These are phyloP conservation scores for Thecamonas trahens DNA, from an alignment of 78 protist genomes.

Conservation along the genomic window DNA sequence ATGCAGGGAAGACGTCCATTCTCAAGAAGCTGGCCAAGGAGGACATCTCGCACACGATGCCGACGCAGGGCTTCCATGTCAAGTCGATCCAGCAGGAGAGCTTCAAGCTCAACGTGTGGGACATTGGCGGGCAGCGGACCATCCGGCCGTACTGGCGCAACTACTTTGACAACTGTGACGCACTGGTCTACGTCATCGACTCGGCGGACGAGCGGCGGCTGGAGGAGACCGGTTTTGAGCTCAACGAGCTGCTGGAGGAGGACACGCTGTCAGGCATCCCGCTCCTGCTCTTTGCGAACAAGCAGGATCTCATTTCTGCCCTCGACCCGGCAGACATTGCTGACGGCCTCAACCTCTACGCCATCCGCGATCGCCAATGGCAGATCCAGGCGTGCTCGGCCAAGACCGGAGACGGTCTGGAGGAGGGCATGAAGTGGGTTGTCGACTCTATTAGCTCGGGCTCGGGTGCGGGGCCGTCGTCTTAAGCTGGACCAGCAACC, in stretches of 20 bases:
- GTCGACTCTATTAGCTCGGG: background rate
- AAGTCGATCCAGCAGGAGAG: conserved; percentile 47
- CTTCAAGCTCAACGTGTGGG: conserved; percentile 75
- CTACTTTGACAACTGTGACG: conserved; percentile 62
- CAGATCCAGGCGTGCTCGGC: conserved; percentile 68
- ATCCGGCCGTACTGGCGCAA: conserved; percentile 81
- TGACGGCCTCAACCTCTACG: conserved; percentile 14
- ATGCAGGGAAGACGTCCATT: conserved; percentile 47
- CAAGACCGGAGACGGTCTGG: conserved; percentile 55
- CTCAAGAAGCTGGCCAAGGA: conserved; percentile 25
- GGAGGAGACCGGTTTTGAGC: conserved; percentile 54
- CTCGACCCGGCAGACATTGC: background rate
- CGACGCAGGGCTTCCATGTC: conserved; percentile 85
- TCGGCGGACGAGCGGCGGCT: conserved; percentile 28
- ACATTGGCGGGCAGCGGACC: conserved; percentile 75
- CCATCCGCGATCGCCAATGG: conserved; percentile 46
- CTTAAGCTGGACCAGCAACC: too few species aligned
- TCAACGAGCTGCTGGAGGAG: conserved; percentile 11
- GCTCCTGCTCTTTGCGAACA: conserved; percentile 67
- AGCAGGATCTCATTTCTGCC: conserved; percentile 44
- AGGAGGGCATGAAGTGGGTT: conserved; percentile 59
- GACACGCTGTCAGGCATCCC: conserved; percentile 34
- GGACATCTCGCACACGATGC: conserved; percentile 34
- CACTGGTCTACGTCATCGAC: conserved; percentile 54
- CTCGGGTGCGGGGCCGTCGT: too few species aligned